Evolutionary conservation across 441 rosid species (phyloP).

Genomic region (Populus tomentosa): DNA sequence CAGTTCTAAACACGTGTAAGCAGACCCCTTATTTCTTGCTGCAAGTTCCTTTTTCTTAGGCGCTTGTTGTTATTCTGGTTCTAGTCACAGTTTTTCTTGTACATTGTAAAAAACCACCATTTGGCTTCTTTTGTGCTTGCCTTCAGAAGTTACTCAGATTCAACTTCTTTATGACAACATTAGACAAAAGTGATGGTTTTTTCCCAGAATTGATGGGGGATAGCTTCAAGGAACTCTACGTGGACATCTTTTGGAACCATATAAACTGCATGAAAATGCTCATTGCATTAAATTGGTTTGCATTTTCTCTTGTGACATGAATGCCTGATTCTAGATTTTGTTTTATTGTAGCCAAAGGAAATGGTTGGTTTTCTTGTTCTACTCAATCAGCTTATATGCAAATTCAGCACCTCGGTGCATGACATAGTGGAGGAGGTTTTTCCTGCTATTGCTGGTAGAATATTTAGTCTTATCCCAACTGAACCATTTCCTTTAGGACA

Average conservation of each 20-base stretch:
- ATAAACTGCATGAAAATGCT: background rate
- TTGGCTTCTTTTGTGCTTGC: background rate
- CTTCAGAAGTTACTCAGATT: background rate
- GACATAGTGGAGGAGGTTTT: slow-evolving; percentile 84
- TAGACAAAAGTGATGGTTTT: background rate
- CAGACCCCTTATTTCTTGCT: background rate
- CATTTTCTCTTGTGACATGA: background rate
- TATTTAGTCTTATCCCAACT: slow-evolving; percentile 51
- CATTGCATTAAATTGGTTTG: background rate
- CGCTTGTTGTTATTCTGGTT: background rate
- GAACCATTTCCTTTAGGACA: slow-evolving; percentile 60
- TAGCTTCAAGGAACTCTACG: background rate
- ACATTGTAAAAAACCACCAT: background rate
- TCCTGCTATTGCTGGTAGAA: slow-evolving; percentile 76
- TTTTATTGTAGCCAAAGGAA: slow-evolving; percentile 78
- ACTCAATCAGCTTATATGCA: slow-evolving; percentile 93
- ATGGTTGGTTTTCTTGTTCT: slow-evolving; percentile 69
- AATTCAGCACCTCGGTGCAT: slow-evolving; percentile 59
- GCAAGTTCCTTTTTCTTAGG: background rate
- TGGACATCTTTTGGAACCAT: background rate
- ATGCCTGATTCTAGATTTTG: slow-evolving; percentile 22
- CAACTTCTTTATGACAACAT: background rate
- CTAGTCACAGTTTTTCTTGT: background rate
- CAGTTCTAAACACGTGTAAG: background rate
- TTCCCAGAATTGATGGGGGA: background rate